Evolutionary conservation across 2,329 filamentous ascomycete genomes (phyloP).

Genomic region (Xylaria polymorpha): DNA sequence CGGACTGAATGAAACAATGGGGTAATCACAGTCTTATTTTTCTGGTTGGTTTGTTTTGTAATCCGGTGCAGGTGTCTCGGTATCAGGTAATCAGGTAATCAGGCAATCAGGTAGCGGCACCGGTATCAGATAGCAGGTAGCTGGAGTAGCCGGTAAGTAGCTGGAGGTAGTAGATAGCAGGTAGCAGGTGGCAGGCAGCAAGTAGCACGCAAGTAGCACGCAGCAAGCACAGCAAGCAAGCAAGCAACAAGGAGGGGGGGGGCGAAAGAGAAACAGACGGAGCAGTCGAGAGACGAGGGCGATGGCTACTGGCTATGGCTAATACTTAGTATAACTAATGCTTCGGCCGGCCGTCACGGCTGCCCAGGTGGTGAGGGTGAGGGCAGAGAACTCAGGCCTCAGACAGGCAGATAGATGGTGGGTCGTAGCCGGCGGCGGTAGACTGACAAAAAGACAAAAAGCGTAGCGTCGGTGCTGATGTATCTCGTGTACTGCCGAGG

Average conservation of each 20-base stretch:
- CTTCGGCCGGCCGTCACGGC: slow-evolving; percentile 45
- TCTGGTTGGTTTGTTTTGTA: background rate
- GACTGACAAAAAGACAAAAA: slow-evolving; percentile 2
- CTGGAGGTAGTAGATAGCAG: no score
- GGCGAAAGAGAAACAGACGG: slow-evolving; percentile 15
- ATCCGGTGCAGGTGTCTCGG: slow-evolving; percentile 41
- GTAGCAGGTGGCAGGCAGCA: no score
- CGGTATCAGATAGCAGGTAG: slow-evolving; percentile 4
- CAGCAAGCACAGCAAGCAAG: no score
- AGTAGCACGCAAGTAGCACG: no score
- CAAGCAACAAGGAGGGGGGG: no score
- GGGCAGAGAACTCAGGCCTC: slow-evolving; percentile 30
- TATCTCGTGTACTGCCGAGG: background rate
- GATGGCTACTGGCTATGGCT: slow-evolving; percentile 11
- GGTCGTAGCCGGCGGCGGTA: slow-evolving; percentile 37
- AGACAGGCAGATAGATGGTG: slow-evolving; percentile 30
- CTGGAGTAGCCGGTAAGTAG: background rate
- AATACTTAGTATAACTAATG: slow-evolving; percentile 15
- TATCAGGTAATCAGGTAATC: slow-evolving; percentile 36
- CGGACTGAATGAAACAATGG: slow-evolving; percentile 44
- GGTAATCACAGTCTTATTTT: slow-evolving; percentile 3
- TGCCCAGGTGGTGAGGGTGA: slow-evolving; percentile 27
- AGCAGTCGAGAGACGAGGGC: slow-evolving; percentile 34
- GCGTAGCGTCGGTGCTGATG: slow-evolving; percentile 28
- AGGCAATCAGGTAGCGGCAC: slow-evolving; percentile 17